Evolutionary conservation across 2,329 filamentous ascomycete genomes (phyloP), one percentile per base, ranked within the genome.

Genomic region (Colletotrichum acutatum): DNA sequence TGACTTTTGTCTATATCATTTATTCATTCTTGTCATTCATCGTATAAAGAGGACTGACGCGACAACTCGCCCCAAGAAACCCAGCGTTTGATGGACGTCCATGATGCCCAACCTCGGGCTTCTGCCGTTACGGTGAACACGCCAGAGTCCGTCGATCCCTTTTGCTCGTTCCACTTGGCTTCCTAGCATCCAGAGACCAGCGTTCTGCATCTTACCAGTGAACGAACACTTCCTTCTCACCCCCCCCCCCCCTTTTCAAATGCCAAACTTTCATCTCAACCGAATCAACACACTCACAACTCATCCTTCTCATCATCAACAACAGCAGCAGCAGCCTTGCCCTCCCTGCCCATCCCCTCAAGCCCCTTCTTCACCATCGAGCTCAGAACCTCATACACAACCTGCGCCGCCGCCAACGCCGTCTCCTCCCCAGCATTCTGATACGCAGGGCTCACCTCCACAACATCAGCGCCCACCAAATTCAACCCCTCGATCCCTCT

Each of bases 361-460:
- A 83, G 75, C 1, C 84, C 84, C 67, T 76, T 89, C 84, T 90
- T 92, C 7, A 93, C 91, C 83, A 93, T 91, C 73, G 88, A 94
- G 52, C 92, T 97, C 80, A 97, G 82, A n/a, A 97, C 88, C 85
- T 97, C 95, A 80, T 92, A 97, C 0, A 90, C 94, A 52, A 97
- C 89, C 86, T 97, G 95, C 53, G 94, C 94, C 2, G 91, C 95
- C 19, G 94, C 94, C 75, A 97, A 83, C 14, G 94, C 93, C 52
- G 95, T 98, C 78, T 92, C 92, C 84, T 97, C 95, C 1, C 91
- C 94, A 7, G 85, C 85, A 12, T 92, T 92, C 85, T 98, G 94
- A 80, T 97, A 98, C 14, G 93, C 93, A 0, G 95, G 95, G 56
- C 92, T 91, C 9, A 97, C 94, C 86, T 98, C 95, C 5, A 98